Conservation (phyloP, 768 basidiomycete genomes). For the Lepiota venenata region DNA sequence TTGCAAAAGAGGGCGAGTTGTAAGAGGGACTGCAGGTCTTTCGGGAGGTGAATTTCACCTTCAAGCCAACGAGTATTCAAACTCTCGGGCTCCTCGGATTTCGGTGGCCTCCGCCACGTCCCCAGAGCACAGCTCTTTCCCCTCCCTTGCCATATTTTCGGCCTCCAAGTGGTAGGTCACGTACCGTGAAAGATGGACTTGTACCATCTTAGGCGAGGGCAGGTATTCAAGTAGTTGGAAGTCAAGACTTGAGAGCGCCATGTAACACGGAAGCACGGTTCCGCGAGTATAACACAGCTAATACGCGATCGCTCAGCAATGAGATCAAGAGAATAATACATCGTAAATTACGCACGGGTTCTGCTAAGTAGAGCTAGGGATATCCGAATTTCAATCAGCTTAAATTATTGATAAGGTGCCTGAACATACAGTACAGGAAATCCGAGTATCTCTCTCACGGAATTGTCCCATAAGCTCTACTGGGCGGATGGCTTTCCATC, state of each 20-base stretch:
- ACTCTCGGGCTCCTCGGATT: slow-evolving; percentile 2
- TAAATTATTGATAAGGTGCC: background rate
- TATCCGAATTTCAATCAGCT: background rate
- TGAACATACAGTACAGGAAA: background rate
- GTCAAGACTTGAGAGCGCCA: slow-evolving; percentile 13
- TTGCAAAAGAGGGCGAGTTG: slow-evolving; percentile 6
- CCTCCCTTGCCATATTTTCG: slow-evolving; percentile 1
- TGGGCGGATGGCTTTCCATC: slow-evolving; percentile 15
- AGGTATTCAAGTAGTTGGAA: slow-evolving; percentile 6
- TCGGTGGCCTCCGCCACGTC: slow-evolving; percentile 15
- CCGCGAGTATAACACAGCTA: slow-evolving; percentile 21
- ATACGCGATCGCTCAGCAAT: no score
- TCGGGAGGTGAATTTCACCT: slow-evolving; percentile 18
- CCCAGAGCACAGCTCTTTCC: background rate
- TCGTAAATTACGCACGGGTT: slow-evolving; percentile 14
- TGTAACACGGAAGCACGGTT: slow-evolving; percentile 19
- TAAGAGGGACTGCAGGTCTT: slow-evolving; percentile 14
- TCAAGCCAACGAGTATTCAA: slow-evolving; percentile 10
- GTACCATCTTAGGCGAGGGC: background rate
- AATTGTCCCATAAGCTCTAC: slow-evolving; percentile 1
- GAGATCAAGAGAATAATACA: background rate
- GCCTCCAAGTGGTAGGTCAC: background rate
- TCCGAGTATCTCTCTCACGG: slow-evolving; percentile 2
- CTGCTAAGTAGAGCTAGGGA: slow-evolving; percentile 19
- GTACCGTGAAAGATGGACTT: background rate